Evolutionary conservation across 805 yeast genomes (phyloP).

Genomic region (Metschnikowia similis): DNA sequence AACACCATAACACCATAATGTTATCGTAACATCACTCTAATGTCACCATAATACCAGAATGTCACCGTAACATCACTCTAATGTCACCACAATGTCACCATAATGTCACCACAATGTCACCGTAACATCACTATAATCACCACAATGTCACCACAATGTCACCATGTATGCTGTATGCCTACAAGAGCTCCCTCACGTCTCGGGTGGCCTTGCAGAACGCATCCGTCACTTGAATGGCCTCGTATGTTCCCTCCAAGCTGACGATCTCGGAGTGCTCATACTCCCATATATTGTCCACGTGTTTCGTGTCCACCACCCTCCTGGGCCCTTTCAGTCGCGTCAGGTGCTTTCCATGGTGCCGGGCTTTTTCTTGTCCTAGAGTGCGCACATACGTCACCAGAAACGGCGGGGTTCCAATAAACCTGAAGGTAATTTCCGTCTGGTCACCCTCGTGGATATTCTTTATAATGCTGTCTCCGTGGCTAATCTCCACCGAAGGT

Average conservation of each 20-base stretch:
- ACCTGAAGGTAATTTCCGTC: slow-evolving; percentile 77
- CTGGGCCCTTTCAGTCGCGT: slow-evolving; percentile 5
- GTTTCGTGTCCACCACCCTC: slow-evolving; percentile 45
- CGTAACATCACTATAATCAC: too few species aligned
- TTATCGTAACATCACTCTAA: too few species aligned
- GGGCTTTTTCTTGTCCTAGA: slow-evolving; percentile 32
- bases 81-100: too few species aligned
- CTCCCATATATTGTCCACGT: slow-evolving; percentile 67
- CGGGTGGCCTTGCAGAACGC: slow-evolving; percentile 54
- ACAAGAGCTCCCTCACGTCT: slow-evolving; percentile 14
- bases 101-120: too few species aligned
- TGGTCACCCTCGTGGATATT: slow-evolving; percentile 94
- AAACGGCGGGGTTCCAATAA: slow-evolving; percentile 90
- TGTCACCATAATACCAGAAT: too few species aligned
- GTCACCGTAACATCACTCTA: too few species aligned
- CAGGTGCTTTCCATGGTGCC: slow-evolving; percentile 9
- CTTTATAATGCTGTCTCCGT: slow-evolving; percentile 70
- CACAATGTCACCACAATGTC: too few species aligned
- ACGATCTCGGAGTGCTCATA: slow-evolving; percentile 69
- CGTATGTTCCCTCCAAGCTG: slow-evolving; percentile 88
- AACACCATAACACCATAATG: too few species aligned
- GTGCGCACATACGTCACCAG: slow-evolving; percentile 78
- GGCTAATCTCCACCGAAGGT: slow-evolving; percentile 77
- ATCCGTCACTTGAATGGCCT: slow-evolving; percentile 86
- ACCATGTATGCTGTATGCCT: not conserved